These are phyloP conservation scores for Malassezia vespertilionis DNA, from an alignment of 1,284 basidiomycete species.

Conservation along the genomic window DNA sequence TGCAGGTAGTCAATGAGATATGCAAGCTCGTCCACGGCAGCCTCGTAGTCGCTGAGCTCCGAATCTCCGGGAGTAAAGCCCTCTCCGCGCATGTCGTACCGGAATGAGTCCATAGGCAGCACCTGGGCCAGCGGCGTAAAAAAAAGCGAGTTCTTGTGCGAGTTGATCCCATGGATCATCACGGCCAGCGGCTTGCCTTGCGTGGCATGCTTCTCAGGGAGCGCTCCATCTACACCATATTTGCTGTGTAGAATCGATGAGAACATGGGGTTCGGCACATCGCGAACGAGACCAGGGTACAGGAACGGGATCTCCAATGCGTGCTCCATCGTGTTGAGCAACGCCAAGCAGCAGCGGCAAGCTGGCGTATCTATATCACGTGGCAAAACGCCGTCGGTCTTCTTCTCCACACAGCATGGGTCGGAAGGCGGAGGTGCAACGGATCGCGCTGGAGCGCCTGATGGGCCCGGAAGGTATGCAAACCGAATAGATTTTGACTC, in stretches of 20 bases:
- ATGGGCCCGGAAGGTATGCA: constrained; percentile 43
- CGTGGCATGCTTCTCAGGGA: constrained; percentile 2
- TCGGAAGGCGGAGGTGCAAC: constrained; percentile 63
- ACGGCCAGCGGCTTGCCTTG: constrained; percentile 7
- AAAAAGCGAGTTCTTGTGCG: constrained; percentile 16
- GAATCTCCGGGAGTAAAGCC: constrained; percentile 12
- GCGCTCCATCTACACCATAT: neutral
- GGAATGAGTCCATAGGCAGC: constrained; percentile 13
- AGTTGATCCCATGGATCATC: constrained; percentile 9
- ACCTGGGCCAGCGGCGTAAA: constrained; percentile 5
- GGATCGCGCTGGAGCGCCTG: constrained; percentile 68
- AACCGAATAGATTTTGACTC: neutral
- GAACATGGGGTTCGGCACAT: neutral
- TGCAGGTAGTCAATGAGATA: constrained; percentile 7
- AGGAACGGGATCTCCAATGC: constrained; percentile 8
- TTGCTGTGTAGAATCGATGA: no score
- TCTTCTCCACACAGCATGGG: constrained; percentile 27
- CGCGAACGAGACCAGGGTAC: neutral
- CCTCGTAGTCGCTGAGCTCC: constrained; percentile 3
- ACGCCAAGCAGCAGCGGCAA: neutral
- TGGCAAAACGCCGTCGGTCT: no score
- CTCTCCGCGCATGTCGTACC: constrained; percentile 14
- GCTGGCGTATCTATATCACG: constrained; percentile 1
- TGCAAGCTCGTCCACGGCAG: neutral
- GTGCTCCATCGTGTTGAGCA: constrained; percentile 7